phyloP scores from a whole-genome alignment of 331 rosid species.

The Erythrophleum ivorense region DNA sequence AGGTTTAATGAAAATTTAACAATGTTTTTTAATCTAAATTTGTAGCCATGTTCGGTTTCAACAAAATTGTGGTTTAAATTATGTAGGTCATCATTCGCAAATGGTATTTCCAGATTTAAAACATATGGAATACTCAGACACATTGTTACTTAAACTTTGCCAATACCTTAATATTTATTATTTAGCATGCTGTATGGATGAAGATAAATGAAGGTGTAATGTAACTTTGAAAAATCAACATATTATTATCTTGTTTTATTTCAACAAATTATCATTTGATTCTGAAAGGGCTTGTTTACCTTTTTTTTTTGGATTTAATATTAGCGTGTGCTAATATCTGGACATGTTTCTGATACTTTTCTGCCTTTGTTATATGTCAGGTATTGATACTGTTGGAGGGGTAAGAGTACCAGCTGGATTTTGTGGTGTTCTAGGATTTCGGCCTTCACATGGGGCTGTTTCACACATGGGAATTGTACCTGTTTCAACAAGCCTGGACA shows the following conservation, averaged over 20 bases:
- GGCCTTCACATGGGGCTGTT: constrained; percentile 92
- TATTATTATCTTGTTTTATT: not conserved
- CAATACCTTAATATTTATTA: not conserved
- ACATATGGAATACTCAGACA: not conserved
- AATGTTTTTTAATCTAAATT: no score
- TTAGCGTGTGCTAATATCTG: constrained; percentile 6
- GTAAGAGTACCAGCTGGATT: constrained; percentile 94
- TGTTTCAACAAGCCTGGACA: constrained; percentile 82
- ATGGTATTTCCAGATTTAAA: not conserved
- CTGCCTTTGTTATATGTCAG: constrained; percentile 49
- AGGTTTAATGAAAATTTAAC: no score
- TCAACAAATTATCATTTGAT: not conserved
- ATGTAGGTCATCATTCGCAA: no score
- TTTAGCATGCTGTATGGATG: not conserved
- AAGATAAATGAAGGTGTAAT: not conserved
- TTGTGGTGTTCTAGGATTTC: constrained; percentile 93
- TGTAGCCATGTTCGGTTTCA: no score
- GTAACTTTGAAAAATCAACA: constrained; percentile 17
- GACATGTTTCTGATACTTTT: constrained; percentile 34
- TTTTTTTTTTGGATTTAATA: not conserved
- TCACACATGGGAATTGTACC: constrained; percentile 75
- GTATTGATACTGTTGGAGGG: constrained; percentile 92
- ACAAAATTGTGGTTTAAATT: no score
- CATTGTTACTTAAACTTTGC: not conserved
- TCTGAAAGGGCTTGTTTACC: not conserved